Conservation (phyloP, 129 eudicot species). For the Scalesia atractyloides region DNA sequence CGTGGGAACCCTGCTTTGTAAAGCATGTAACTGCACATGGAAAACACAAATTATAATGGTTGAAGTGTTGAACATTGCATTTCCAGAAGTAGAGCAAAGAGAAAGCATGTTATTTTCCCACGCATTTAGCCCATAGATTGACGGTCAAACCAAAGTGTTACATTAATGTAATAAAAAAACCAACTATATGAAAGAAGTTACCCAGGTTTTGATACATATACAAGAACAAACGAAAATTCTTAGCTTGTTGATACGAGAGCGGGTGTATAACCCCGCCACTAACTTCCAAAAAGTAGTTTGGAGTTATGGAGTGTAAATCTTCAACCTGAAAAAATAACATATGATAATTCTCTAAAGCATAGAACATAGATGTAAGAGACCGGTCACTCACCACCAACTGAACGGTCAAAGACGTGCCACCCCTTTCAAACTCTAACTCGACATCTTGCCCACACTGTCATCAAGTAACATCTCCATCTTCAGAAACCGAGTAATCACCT, state of each 20-base stretch:
- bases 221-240: slow-evolving; percentile 92
- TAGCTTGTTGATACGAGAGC: slow-evolving; percentile 95
- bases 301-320: slow-evolving; percentile 93
- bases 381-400: slow-evolving; percentile 37
- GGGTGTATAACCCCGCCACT: slow-evolving; percentile 93
- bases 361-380: slow-evolving; percentile 14
- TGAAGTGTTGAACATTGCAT: slow-evolving; percentile 35
- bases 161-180: slow-evolving; percentile 1
- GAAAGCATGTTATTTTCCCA: background rate
- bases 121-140: background rate
- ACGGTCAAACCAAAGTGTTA: background rate
- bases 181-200: slow-evolving; percentile 30
- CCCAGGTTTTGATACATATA: slow-evolving; percentile 96
- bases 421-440: slow-evolving; percentile 87
- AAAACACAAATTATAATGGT: slow-evolving; percentile 27
- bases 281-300: slow-evolving; percentile 88
- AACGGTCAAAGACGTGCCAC: slow-evolving; percentile 79
- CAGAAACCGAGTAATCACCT: slow-evolving; percentile 91
- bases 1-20: slow-evolving; percentile 93
- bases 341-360: background rate
- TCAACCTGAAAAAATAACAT: slow-evolving; percentile 61
- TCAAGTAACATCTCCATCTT: slow-evolving; percentile 84
- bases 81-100: slow-evolving; percentile 4
- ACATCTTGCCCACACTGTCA: slow-evolving; percentile 71
- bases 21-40: slow-evolving; percentile 71